phyloP scores from a whole-genome alignment of 2,329 filamentous ascomycete species.

The Harringtonia lauricola region DNA sequence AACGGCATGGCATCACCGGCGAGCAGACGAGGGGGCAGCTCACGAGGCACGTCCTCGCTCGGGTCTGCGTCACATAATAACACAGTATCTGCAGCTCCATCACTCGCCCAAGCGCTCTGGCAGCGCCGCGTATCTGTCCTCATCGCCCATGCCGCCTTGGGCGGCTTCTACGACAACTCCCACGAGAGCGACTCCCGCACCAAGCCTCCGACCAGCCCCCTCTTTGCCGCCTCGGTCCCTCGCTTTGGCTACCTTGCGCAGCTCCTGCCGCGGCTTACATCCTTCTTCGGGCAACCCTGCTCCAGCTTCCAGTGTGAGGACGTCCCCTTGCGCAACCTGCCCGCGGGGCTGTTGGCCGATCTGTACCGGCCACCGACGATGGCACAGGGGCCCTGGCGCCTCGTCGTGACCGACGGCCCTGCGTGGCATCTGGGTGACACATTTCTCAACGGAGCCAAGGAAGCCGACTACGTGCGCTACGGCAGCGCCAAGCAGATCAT shows the following conservation, averaged over 20 bases:
- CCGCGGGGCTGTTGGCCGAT: constrained; percentile 43
- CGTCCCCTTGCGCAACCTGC: constrained; percentile 39
- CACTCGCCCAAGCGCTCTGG: constrained; percentile 40
- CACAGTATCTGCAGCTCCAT: too few relatives aligned
- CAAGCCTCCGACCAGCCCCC: neutral
- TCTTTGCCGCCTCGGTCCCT: constrained; percentile 40
- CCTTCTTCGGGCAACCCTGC: constrained; percentile 42
- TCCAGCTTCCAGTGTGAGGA: constrained; percentile 49
- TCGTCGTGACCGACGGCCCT: constrained; percentile 41
- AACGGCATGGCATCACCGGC: too few relatives aligned
- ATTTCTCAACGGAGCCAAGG: constrained; percentile 54
- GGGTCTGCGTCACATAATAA: too few relatives aligned
- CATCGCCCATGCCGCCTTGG: constrained; percentile 36
- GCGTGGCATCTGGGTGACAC: constrained; percentile 52
- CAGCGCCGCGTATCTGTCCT: constrained; percentile 39
- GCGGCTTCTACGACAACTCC: neutral
- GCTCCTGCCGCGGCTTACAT: constrained; percentile 40
- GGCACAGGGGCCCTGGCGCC: constrained; percentile 47
- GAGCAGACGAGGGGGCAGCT: too few relatives aligned
- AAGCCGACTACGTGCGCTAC: constrained; percentile 79
- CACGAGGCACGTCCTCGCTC: too few relatives aligned
- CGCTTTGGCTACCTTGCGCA: constrained; percentile 50
- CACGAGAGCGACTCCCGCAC: constrained; percentile 19
- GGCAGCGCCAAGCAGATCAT: constrained; percentile 85
- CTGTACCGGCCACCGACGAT: constrained; percentile 41